A percentile compares a stretch with the other conserved stretches of the same genome.
Conservation (phyloP, 345 rosid genomes). For the Heritiera fomes region DNA sequence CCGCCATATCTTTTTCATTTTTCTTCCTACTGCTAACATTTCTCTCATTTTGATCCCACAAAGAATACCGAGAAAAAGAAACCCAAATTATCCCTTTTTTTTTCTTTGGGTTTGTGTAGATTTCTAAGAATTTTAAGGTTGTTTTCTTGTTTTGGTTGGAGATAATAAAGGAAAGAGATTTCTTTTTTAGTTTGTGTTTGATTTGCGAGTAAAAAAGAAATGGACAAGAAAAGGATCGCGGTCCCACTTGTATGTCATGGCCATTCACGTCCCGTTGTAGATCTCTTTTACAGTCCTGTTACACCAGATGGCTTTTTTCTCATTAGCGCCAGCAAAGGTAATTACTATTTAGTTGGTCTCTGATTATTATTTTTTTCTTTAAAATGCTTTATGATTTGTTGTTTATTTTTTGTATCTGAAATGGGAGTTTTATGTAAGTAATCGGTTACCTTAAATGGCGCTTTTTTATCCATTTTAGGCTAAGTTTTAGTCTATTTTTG, state of each 20-base stretch:
- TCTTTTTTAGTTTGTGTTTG: background rate
- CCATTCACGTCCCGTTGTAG: constrained; percentile 85
- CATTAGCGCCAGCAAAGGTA: constrained; percentile 85
- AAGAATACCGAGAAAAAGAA: background rate
- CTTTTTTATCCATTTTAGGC: background rate
- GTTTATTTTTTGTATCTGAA: background rate
- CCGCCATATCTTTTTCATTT: constrained; percentile 20
- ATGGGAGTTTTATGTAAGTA: background rate
- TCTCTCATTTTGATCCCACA: background rate
- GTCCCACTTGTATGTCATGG: constrained; percentile 80
- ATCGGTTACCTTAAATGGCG: background rate
- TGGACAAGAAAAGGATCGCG: constrained; percentile 56
- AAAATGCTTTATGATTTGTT: background rate
- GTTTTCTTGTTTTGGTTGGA: background rate
- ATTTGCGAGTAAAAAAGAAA: constrained; percentile 7
- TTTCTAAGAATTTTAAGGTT: background rate
- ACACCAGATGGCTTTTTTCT: constrained; percentile 88
- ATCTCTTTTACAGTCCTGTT: constrained; percentile 68
- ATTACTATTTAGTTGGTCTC: background rate
- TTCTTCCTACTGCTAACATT: background rate
- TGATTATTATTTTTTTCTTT: background rate
- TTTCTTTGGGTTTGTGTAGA: constrained; percentile 5
- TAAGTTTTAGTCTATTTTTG: background rate
- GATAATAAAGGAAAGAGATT: background rate
- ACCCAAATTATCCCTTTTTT: background rate